Conservation (phyloP, 208 protist genomes). For the Acanthamoeba lenticulata region DNA sequence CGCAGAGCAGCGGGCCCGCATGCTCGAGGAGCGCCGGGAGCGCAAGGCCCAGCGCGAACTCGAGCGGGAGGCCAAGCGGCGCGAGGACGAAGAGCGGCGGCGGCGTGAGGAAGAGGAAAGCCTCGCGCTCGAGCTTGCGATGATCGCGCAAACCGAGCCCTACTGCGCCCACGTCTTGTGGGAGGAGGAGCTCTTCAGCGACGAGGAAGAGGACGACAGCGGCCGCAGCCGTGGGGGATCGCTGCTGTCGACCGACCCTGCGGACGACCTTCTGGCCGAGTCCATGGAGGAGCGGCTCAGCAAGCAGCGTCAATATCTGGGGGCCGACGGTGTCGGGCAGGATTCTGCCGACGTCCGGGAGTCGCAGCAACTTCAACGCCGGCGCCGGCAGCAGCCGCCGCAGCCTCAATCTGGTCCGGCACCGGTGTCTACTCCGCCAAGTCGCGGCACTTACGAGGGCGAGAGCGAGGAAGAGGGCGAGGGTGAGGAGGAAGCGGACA, state of each 20-base stretch:
- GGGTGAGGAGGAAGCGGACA: neutral
- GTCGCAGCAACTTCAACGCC: no score
- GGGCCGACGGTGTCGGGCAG: no score
- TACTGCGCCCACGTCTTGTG: neutral
- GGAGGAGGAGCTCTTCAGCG: slow-evolving; percentile 54
- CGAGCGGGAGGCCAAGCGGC: neutral
- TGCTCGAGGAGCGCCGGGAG: neutral
- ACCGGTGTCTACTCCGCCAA: neutral
- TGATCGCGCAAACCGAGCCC: slow-evolving; percentile 1
- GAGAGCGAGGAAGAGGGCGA: neutral
- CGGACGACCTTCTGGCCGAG: neutral
- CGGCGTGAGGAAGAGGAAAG: neutral
- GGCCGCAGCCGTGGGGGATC: neutral
- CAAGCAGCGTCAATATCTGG: neutral
- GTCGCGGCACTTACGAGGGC: neutral
- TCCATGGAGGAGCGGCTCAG: neutral
- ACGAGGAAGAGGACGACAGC: slow-evolving; percentile 4
- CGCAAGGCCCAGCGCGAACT: slow-evolving; percentile 1
- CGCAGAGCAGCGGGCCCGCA: neutral
- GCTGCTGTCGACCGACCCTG: neutral
- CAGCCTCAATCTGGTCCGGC: neutral
- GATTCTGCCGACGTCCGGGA: no score
- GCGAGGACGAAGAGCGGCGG: neutral
- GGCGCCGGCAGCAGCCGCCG: no score
- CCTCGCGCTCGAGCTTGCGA: neutral